phyloP scores from a whole-genome alignment of 306 rosid species.

The Comarum palustre region DNA sequence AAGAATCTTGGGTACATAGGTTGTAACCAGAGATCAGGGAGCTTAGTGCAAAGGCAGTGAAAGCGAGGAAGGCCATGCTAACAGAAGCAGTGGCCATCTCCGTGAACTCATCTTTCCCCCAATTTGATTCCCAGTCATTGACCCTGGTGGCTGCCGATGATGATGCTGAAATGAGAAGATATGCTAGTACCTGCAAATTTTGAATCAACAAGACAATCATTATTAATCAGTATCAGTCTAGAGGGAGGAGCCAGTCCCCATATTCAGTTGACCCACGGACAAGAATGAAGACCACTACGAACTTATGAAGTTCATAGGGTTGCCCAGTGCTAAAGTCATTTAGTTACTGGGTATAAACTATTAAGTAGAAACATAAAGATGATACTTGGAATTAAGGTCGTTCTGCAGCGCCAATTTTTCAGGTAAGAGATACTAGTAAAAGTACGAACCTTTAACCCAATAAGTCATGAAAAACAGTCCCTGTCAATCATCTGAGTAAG shows the following conservation, averaged over 20 bases:
- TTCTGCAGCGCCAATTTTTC: neutral
- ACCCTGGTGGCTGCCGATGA: constrained; percentile 91
- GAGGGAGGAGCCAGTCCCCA: neutral
- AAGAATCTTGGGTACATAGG: constrained; percentile 52
- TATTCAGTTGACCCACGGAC: neutral
- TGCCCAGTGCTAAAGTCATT: neutral
- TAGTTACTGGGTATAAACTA: neutral
- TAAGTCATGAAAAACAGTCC: neutral
- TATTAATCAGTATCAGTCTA: neutral
- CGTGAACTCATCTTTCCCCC: constrained; percentile 98
- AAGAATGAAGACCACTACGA: neutral
- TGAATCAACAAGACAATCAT: neutral
- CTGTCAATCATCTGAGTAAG: neutral
- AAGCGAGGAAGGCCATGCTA: constrained; percentile 81
- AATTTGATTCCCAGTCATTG: constrained; percentile 92
- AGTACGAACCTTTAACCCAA: neutral
- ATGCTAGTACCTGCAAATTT: constrained; percentile 68
- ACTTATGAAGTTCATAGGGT: neutral
- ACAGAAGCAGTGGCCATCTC: constrained; percentile 87
- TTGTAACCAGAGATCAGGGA: constrained; percentile 81
- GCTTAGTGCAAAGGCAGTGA: constrained; percentile 80
- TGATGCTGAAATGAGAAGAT: constrained; percentile 86
- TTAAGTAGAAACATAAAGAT: neutral
- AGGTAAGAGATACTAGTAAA: neutral
- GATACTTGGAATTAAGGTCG: neutral